phyloP scores from a whole-genome alignment of 768 basidiomycete genomes.

The Russula abietina region DNA sequence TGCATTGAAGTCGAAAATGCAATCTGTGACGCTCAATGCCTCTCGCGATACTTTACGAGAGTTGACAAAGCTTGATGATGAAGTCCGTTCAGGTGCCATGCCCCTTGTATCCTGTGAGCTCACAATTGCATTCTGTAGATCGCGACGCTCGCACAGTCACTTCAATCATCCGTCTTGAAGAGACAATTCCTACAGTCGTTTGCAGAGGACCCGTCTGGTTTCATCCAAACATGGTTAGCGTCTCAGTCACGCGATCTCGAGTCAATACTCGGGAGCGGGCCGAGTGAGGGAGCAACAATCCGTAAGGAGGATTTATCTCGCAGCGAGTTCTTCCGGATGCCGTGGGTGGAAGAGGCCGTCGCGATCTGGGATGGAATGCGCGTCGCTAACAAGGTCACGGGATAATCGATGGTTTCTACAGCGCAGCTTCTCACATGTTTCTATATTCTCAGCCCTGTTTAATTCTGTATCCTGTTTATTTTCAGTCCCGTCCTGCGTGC shows the following conservation, averaged over 20 bases:
- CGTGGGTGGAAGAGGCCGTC: slow-evolving; percentile 89
- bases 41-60: slow-evolving; percentile 66
- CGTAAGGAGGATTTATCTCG: slow-evolving; percentile 83
- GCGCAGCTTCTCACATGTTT: background rate
- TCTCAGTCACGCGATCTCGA: slow-evolving; percentile 91
- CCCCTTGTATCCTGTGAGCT: background rate
- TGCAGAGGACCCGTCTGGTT: slow-evolving; percentile 66
- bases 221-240: slow-evolving; percentile 87
- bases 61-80: slow-evolving; percentile 75
- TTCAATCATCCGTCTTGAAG: slow-evolving; percentile 84
- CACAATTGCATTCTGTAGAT: slow-evolving; percentile 43
- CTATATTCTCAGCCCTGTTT: slow-evolving; percentile 1
- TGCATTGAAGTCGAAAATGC: slow-evolving; percentile 64
- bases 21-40: slow-evolving; percentile 54
- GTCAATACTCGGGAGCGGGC: slow-evolving; percentile 81
- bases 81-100: slow-evolving; percentile 43
- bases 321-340: slow-evolving; percentile 86
- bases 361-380: slow-evolving; percentile 79
- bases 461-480: background rate
- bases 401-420: slow-evolving; percentile 3
- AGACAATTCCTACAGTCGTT: slow-evolving; percentile 81
- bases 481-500: background rate
- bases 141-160: slow-evolving; percentile 73
- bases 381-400: slow-evolving; percentile 38
- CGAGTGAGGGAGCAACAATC: slow-evolving; percentile 69